phyloP scores from a whole-genome alignment of 768 basidiomycete species.

The Panaeolus cyanescens region DNA sequence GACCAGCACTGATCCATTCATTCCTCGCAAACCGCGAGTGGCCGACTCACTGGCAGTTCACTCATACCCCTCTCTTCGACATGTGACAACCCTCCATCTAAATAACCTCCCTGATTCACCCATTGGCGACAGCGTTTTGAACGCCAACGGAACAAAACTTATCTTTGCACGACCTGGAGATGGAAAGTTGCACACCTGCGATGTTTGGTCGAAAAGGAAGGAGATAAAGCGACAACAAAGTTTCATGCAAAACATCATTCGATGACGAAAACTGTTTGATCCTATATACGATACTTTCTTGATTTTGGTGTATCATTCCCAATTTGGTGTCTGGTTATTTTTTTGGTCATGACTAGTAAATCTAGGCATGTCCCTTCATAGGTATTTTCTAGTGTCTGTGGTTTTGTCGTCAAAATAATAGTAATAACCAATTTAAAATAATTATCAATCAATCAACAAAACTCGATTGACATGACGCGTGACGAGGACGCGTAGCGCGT shows the following conservation, averaged over 20 bases:
- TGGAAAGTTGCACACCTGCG: slow-evolving; percentile 67
- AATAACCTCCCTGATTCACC: slow-evolving; percentile 42
- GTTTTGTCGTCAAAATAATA: too few relatives aligned
- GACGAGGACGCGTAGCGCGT: not conserved
- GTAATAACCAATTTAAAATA: too few relatives aligned
- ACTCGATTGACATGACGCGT: not conserved
- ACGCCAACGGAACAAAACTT: slow-evolving; percentile 51
- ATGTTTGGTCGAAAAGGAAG: slow-evolving; percentile 50
- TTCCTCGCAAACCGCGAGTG: slow-evolving; percentile 19
- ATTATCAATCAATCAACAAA: too few relatives aligned
- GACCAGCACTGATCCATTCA: slow-evolving; percentile 5
- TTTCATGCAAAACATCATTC: slow-evolving; percentile 10
- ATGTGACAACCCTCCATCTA: slow-evolving; percentile 42
- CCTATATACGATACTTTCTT: not conserved
- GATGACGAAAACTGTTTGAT: not conserved
- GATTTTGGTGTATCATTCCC: not conserved
- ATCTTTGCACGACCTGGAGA: slow-evolving; percentile 65
- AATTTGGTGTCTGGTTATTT: not conserved
- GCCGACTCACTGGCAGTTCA: slow-evolving; percentile 49
- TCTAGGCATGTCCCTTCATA: too few relatives aligned
- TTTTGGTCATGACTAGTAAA: too few relatives aligned
- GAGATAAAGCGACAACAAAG: slow-evolving; percentile 29
- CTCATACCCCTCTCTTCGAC: slow-evolving; percentile 61
- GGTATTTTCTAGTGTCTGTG: too few relatives aligned
- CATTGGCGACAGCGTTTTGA: slow-evolving; percentile 60